Percentiles rank a stretch among this genome's conserved stretches.
Conservation (phyloP, 345 rosid genomes). For the Leavenworthia alabamica region DNA sequence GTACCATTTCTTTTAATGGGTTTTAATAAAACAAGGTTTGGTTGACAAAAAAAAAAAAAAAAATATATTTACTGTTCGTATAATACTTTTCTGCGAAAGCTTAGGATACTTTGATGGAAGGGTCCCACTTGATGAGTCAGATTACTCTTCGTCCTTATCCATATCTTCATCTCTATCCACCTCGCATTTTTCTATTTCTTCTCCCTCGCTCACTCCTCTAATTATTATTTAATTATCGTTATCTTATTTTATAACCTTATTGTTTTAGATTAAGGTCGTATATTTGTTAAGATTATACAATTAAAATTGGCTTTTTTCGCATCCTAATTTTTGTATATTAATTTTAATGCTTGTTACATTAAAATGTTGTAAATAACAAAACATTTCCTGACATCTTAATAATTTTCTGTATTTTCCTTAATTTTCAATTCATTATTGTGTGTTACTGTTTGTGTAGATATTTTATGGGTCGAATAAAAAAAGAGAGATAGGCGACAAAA, state of each 20-base stretch:
- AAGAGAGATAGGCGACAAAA: background rate
- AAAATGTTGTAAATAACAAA: background rate
- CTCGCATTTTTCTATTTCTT: background rate
- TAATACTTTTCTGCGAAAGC: conserved; percentile 9
- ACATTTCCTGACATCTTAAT: background rate
- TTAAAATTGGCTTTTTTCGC: background rate
- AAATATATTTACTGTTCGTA: too few relatives aligned
- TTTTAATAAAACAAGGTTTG: too few relatives aligned
- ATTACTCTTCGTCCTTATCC: conserved; percentile 13
- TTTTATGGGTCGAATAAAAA: background rate
- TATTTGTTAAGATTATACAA: background rate
- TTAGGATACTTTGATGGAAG: background rate
- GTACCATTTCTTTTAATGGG: too few relatives aligned
- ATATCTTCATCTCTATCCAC: conserved; percentile 5
- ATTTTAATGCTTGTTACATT: background rate
- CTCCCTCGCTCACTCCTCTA: background rate
- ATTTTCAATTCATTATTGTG: background rate
- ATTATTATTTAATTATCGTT: background rate
- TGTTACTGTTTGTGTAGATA: background rate
- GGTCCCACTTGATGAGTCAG: conserved; percentile 6
- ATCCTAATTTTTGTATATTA: background rate
- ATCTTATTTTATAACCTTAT: background rate
- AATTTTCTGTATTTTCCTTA: background rate
- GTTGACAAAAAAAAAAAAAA: too few relatives aligned
- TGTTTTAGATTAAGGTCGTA: background rate